A percentile compares a stretch with the other conserved stretches of the same genome.
These are phyloP conservation scores for Fomitopsis schrenkii DNA, from an alignment of 1,284 basidiomycete genomes.

Conservation along the genomic window DNA sequence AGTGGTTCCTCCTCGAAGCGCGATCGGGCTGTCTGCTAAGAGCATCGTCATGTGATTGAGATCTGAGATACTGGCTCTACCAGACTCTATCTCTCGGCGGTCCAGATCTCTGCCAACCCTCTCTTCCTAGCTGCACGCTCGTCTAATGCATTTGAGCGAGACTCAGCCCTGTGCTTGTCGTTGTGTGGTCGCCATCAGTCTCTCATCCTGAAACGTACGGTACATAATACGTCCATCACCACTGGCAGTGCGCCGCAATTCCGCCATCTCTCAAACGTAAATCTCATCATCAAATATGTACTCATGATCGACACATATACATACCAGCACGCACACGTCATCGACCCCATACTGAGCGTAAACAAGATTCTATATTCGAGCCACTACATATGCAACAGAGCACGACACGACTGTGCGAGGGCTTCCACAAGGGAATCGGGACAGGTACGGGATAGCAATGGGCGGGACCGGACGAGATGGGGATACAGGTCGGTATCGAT, in stretches of 20 bases:
- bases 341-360: background rate
- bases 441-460: background rate
- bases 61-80: background rate
- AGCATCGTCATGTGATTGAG: background rate
- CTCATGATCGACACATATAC: no score
- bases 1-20: background rate
- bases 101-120: no score
- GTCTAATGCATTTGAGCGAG: no score
- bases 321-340: background rate
- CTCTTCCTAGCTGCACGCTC: no score
- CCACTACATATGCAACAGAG: background rate
- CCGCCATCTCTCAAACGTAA: no score
- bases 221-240: no score
- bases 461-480: background rate
- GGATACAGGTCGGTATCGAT: conserved; percentile 1
- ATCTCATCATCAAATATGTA: no score
- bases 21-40: background rate
- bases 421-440: background rate
- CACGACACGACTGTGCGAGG: background rate
- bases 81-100: background rate
- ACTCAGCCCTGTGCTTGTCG: no score
- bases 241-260: no score
- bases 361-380: no score
- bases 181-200: no score
- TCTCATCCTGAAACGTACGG: no score